phyloP scores from a whole-genome alignment of 768 basidiomycete genomes.

The Boletus sp. region DNA sequence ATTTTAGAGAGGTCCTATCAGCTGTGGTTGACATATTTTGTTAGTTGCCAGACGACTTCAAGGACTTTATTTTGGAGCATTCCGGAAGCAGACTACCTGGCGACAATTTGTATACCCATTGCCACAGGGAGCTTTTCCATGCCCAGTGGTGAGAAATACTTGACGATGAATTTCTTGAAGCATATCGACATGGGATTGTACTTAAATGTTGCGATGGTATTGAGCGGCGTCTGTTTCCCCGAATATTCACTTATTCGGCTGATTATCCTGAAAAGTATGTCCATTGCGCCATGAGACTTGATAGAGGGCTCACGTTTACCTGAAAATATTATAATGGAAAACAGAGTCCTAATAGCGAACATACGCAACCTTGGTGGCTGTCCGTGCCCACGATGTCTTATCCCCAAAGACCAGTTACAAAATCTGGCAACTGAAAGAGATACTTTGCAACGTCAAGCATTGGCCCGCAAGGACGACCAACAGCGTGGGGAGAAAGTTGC shows the following conservation, averaged over 20 bases:
- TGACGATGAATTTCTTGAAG: background rate
- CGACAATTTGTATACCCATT: background rate
- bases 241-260: background rate
- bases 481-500: background rate
- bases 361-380: no score
- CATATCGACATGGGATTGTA: background rate
- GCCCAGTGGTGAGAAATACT: background rate
- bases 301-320: background rate
- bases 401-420: background rate
- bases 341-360: background rate
- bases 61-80: background rate
- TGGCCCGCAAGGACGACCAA: background rate
- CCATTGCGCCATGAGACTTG: background rate
- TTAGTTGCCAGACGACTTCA: background rate
- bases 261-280: no score
- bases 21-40: background rate
- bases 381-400: background rate
- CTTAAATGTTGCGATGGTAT: background rate
- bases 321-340: background rate
- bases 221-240: background rate
- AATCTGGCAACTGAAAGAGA: background rate
- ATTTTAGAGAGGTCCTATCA: background rate
- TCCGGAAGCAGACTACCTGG: background rate
- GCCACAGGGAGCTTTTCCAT: background rate
- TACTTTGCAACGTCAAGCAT: background rate